Evolutionary conservation across 2,329 filamentous ascomycete genomes (phyloP), one percentile per base, ranked within the genome.

Genomic region (Hypoxylon sp.): DNA sequence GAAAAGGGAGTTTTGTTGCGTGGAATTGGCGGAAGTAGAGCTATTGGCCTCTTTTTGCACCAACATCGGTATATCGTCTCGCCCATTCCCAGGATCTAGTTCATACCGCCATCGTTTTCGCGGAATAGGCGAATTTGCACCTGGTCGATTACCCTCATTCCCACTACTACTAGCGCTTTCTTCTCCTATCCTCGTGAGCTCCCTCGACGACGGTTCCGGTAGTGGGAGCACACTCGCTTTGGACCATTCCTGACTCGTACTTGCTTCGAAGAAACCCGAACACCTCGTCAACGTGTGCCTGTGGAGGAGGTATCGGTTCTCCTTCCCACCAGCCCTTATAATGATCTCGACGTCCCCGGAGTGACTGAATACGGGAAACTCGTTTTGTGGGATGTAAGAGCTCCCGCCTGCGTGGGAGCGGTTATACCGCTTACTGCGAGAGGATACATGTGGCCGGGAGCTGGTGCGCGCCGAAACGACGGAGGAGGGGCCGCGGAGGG

Each of bases 231-330:
- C 65, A 50, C 78, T 80, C 5, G 81, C 80, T 65, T 81, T 81
- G 23, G 90, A 89, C 93, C 93, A 97, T 77, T 94, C 90, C 63
- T 91, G 89, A 74, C 89, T 93, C 48, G 91, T 94, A 76, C 90
- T 93, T 23, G 92, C 91, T 79, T 97, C 93, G 78, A 98, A 98
- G 83, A 97, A 98, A 14, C 93, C 94, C 5, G 94, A 97, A 76
- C 92, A 97, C 80, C 97, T 92, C 32, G 92, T 90, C 72, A 98
- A 83, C 43, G 95, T 97, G 75, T 98, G 87, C 65, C 90, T 87
- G 81, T 98, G 95, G 62, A 98, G 85, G 50, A 98, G 85, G 78
- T 98, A 98, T 67, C 92, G 87, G 77, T 93, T 92, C 80, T 96
- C 91, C 76, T 90, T 89, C 68, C 88, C 85, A 58, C 91, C 83